phyloP scores from a whole-genome alignment of 345 rosid genomes.

The Moringa oleifera region DNA sequence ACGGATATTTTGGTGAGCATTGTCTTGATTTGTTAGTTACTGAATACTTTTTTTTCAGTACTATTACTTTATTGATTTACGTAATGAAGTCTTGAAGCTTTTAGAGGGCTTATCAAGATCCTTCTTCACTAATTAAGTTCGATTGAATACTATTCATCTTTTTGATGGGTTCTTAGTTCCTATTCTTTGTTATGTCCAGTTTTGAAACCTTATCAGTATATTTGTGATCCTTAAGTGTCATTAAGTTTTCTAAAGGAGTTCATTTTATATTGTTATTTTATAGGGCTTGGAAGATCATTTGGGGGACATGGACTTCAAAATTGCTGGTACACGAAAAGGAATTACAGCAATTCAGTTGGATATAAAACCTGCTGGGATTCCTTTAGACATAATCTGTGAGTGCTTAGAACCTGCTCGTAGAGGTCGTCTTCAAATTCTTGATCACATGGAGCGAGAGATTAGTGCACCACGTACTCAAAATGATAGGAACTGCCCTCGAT shows the following conservation, averaged over 20 bases:
- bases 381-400: constrained; percentile 87
- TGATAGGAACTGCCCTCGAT: constrained; percentile 49
- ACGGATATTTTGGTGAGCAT: constrained; percentile 87
- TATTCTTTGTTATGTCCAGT: background rate
- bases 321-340: constrained; percentile 90
- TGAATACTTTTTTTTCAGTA: constrained; percentile 1
- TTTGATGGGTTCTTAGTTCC: background rate
- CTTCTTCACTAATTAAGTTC: too few species aligned
- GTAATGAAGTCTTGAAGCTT: background rate
- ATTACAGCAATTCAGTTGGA: constrained; percentile 92
- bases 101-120: background rate
- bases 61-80: background rate
- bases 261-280: constrained; percentile 3
- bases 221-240: background rate
- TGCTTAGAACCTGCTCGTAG: constrained; percentile 70
- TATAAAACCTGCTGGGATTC: constrained; percentile 99
- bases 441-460: constrained; percentile 78
- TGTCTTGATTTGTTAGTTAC: constrained; percentile 8
- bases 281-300: constrained; percentile 98
- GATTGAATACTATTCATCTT: too few species aligned
- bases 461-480: constrained; percentile 59
- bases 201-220: background rate
- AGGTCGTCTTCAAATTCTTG: constrained; percentile 92
- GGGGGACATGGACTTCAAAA: constrained; percentile 99
- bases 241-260: background rate